Evolutionary conservation across 345 rosid genomes (phyloP).

Genomic region (Cardamine occulta): DNA sequence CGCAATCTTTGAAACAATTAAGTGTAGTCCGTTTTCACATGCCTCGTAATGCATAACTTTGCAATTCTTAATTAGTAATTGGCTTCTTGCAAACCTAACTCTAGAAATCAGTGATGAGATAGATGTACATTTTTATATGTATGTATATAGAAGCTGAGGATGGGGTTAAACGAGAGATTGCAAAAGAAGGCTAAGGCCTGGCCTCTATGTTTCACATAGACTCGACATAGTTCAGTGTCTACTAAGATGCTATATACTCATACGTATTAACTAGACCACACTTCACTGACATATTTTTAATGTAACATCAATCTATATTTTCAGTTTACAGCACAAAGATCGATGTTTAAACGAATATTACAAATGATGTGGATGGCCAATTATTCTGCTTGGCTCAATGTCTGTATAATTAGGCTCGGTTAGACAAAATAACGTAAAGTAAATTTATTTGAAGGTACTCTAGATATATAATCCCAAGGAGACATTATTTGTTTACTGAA

Average conservation of each 20-base stretch:
- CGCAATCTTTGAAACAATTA: neutral
- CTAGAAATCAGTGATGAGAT: slow-evolving; percentile 14
- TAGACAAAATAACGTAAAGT: neutral
- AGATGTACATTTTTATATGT: slow-evolving; percentile 7
- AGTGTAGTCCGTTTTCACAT: slow-evolving; percentile 19
- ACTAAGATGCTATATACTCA: slow-evolving; percentile 41
- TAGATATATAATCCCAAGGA: slow-evolving; percentile 31
- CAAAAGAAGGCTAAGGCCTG: slow-evolving; percentile 36
- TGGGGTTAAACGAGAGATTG: slow-evolving; percentile 33
- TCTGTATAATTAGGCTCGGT: slow-evolving; percentile 5
- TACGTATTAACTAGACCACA: slow-evolving; percentile 28
- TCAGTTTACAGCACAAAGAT: slow-evolving; percentile 22
- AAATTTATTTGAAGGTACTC: neutral
- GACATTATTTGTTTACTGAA: slow-evolving; percentile 32
- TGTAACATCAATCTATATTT: slow-evolving; percentile 30
- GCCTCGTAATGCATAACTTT: slow-evolving; percentile 16
- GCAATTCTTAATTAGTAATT: neutral
- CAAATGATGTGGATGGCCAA: slow-evolving; percentile 20
- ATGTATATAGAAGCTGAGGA: slow-evolving; percentile 17
- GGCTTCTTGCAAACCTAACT: slow-evolving; percentile 26
- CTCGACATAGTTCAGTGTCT: slow-evolving; percentile 47
- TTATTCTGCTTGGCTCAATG: slow-evolving; percentile 28
- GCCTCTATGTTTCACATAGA: slow-evolving; percentile 45
- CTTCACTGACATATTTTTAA: slow-evolving; percentile 42
- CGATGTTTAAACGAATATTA: slow-evolving; percentile 26